Percentiles rank a stretch among this genome's conserved stretches.
Evolutionary conservation across 768 basidiomycete species (phyloP).

Genomic region (Mycena leptocephala): DNA sequence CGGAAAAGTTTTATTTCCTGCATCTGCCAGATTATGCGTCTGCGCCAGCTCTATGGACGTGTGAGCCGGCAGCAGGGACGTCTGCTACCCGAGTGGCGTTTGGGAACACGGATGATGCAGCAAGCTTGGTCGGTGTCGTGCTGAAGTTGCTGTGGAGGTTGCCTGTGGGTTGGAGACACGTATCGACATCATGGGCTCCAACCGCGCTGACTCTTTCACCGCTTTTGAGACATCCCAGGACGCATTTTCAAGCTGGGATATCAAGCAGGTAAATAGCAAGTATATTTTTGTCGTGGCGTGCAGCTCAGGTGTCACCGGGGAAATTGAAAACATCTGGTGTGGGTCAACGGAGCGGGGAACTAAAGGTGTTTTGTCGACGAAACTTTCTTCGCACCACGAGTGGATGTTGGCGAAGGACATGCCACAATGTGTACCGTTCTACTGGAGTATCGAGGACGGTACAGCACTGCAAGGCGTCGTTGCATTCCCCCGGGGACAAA

Average conservation of each 20-base stretch:
- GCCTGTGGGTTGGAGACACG: constrained; percentile 28
- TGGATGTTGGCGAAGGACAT: constrained; percentile 26
- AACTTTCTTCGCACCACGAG: constrained; percentile 34
- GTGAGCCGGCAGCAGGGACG: neutral
- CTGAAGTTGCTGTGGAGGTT: constrained; percentile 25
- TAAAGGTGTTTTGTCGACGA: constrained; percentile 17
- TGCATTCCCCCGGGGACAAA: constrained; percentile 18
- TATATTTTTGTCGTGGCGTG: constrained; percentile 28
- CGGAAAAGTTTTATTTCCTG: constrained; percentile 18
- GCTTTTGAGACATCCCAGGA: constrained; percentile 29
- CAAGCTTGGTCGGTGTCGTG: neutral
- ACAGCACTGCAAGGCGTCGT: constrained; percentile 27
- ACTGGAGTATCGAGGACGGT: constrained; percentile 29
- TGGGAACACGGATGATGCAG: constrained; percentile 29
- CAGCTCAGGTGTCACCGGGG: constrained; percentile 34
- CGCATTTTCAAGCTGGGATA: constrained; percentile 24
- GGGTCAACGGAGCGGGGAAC: constrained; percentile 5
- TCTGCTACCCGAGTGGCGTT: constrained; percentile 12
- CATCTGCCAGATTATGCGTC: neutral
- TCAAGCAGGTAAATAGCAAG: constrained; percentile 18
- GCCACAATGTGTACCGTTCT: constrained; percentile 30
- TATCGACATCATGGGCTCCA: constrained; percentile 23
- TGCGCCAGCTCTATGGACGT: constrained; percentile 18
- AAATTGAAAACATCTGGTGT: constrained; percentile 31
- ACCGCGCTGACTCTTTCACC: neutral